These are phyloP conservation scores for Ciborinia camelliae DNA, from an alignment of 2,329 filamentous ascomycete genomes.

Conservation along the genomic window DNA sequence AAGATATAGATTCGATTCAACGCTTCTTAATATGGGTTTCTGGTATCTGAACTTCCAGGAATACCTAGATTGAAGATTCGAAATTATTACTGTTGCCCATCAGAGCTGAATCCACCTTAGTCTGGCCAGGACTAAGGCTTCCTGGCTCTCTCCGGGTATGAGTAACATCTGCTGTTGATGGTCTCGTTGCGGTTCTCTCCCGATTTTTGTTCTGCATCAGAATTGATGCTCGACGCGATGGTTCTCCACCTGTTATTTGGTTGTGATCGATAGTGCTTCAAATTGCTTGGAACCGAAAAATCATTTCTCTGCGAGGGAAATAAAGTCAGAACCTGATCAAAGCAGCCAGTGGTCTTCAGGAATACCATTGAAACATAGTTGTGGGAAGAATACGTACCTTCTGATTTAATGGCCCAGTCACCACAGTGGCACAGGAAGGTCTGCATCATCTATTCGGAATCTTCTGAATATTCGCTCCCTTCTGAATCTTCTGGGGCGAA, in stretches of 20 bases:
- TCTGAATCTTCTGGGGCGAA: neutral
- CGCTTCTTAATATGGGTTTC: neutral
- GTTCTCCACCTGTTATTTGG: too few relatives aligned
- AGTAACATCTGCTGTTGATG: neutral
- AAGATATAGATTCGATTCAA: neutral
- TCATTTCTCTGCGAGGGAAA: neutral
- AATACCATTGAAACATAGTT: rapidly evolving
- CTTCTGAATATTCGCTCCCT: neutral
- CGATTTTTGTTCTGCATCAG: rapidly evolving
- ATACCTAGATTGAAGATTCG: neutral
- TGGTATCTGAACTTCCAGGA: neutral
- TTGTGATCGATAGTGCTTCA: too few relatives aligned
- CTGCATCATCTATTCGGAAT: too few relatives aligned
- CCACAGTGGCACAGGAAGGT: too few relatives aligned
- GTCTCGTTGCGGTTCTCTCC: neutral
- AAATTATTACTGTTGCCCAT: neutral
- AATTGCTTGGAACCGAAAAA: neutral
- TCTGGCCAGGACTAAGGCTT: neutral
- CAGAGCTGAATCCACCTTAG: neutral
- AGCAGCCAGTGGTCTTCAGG: neutral
- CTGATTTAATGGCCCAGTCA: neutral
- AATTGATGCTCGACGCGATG: neutral
- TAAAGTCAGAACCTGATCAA: neutral
- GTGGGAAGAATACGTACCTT: neutral
- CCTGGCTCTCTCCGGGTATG: neutral